Evolutionary conservation across 2,329 filamentous ascomycete species (phyloP), one percentile per base, ranked within the genome.

Genomic region (Penicillium aurantiogriseum): DNA sequence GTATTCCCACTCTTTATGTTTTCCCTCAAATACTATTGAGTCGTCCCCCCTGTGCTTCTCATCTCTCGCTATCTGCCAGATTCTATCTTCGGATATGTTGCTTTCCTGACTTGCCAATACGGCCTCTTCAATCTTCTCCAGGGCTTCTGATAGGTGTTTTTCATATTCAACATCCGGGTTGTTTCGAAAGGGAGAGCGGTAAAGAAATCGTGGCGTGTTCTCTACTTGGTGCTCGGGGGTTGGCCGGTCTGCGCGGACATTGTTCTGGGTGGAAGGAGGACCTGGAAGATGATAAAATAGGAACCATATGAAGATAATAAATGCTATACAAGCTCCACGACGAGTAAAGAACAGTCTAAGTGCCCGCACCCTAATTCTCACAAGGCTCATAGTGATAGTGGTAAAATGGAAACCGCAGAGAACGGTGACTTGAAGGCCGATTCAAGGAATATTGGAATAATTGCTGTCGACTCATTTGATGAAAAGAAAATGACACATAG

Each of bases 251-350:
- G 57, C 42, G 3, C 45, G 50, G 19, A 19, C 29, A 40, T 54
- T 48, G 43, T 54, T 54, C 17, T 40, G 25, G 35, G 51, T 54
- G 33, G 35, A 17, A 13, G 51, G 51, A 4, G 51, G 51, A 25
- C 15, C 29, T 48, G 51, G 51, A n/a, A 54, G 51, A 11, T 54
- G 51, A 40, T 19, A n/a, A 7, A 47, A 33, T 27, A 54, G 35
- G 11, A 54, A 39, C 51, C 51, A 54, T 23, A 54, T 39, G 2
- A 54, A 19, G 13, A 21, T 15, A 10, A 54, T 11, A 13, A 54
- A 31, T 9, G 40, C 1, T 17, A 51, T 23, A 13, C n/a, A 75
- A 74, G 38, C 77, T 74, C 55, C 80, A 23, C 36, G 36, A 9
- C 48, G n/a, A 42, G 36, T 51, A n/a, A 21, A 17, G 7, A 23